phyloP scores from a whole-genome alignment of 148 eudicot species.

The Rhododendron williamsianum region DNA sequence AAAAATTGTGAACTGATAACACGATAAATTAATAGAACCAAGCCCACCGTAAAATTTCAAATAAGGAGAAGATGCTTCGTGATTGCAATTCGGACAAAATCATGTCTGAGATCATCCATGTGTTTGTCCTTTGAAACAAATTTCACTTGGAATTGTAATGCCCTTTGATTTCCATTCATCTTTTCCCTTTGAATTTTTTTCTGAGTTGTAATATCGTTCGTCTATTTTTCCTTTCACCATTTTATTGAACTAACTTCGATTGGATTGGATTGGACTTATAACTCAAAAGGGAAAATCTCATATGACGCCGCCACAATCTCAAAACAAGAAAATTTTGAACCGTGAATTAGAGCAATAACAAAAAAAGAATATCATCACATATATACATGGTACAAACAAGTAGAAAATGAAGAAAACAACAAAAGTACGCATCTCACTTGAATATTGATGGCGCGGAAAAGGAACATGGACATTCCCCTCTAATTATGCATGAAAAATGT shows the following conservation, averaged over 20 bases:
- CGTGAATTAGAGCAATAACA: not conserved
- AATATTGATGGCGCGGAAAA: not conserved
- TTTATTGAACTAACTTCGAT: not conserved
- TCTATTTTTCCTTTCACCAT: not conserved
- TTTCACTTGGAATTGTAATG: not conserved
- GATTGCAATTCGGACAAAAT: not conserved
- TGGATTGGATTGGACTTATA: not conserved
- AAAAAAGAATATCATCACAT: not conserved
- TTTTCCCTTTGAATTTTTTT: not conserved
- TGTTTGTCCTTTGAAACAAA: not conserved
- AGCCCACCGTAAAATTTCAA: not conserved
- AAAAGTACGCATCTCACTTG: not conserved
- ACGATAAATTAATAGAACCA: not conserved
- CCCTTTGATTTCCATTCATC: not conserved
- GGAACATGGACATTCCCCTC: conserved; percentile 10
- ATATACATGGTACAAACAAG: not conserved
- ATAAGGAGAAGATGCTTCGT: not conserved
- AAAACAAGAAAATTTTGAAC: not conserved
- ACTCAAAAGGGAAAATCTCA: not conserved
- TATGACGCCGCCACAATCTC: not conserved
- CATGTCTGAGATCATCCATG: not conserved
- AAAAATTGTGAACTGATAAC: not conserved
- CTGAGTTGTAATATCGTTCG: not conserved
- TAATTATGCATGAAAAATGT: not conserved
- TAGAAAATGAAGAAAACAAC: too few relatives aligned